Conservation (phyloP, 139 green algal genomes). For the Pseudopediastrum boryanum region DNA sequence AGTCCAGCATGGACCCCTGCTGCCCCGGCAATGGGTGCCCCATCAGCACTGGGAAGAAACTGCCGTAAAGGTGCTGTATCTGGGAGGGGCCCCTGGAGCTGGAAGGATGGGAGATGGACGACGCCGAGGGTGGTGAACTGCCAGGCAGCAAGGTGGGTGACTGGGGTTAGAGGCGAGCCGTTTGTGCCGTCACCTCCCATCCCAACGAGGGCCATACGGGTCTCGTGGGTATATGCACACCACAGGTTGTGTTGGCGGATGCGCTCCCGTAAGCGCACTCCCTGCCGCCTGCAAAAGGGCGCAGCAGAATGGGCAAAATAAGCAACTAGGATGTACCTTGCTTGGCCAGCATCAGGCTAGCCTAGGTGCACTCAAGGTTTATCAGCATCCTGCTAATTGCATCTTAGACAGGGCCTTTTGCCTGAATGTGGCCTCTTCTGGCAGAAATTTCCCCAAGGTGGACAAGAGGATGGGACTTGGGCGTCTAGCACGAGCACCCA, state of each 20-base stretch:
- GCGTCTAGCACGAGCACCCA: too few species aligned
- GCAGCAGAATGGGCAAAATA: too few species aligned
- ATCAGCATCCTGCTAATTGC: too few species aligned
- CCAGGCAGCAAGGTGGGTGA: constrained; percentile 39
- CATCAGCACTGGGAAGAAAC: constrained; percentile 31
- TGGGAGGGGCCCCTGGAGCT: constrained; percentile 40
- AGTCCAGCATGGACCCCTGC: background rate
- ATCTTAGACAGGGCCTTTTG: too few species aligned
- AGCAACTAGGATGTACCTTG: too few species aligned
- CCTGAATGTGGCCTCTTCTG: too few species aligned
- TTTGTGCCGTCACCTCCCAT: constrained; percentile 11
- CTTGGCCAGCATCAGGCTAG: too few species aligned
- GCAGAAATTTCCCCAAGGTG: too few species aligned
- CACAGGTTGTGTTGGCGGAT: constrained; percentile 11
- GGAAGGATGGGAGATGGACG: constrained; percentile 66
- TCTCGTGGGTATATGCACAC: constrained; percentile 63
- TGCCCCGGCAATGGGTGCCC: background rate
- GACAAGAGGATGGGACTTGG: too few species aligned
- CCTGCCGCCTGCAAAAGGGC: constrained; percentile 8
- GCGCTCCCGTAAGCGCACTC: constrained; percentile 19
- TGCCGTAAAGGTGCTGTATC: constrained; percentile 22
- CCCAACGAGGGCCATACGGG: constrained; percentile 58
- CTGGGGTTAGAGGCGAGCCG: background rate
- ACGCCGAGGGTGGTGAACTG: constrained; percentile 55
- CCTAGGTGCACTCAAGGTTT: too few species aligned